Evolutionary conservation across 192 early-diverging fungal species (phyloP).

Genomic region (Entomortierella chlamydospora): DNA sequence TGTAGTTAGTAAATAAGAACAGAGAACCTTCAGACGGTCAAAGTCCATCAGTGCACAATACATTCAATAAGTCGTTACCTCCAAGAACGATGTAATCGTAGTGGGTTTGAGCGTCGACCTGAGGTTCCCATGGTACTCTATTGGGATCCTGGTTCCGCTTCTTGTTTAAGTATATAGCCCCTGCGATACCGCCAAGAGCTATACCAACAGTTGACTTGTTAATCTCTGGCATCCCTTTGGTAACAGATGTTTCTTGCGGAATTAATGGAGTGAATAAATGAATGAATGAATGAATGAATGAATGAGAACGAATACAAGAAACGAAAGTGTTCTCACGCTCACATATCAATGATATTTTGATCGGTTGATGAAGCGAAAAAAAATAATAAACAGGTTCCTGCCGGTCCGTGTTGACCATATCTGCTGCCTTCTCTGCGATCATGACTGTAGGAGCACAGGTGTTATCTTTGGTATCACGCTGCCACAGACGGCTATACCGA

Average conservation of each 20-base stretch:
- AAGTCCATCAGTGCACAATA: neutral
- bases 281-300: too few relatives aligned
- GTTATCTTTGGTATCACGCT: slow-evolving; percentile 49
- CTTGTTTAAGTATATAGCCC: slow-evolving; percentile 16
- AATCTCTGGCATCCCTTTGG: slow-evolving; percentile 12
- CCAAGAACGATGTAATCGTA: slow-evolving; percentile 48
- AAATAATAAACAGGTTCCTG: too few relatives aligned
- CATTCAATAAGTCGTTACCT: slow-evolving; percentile 20
- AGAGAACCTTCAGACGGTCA: too few relatives aligned
- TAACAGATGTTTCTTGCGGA: too few relatives aligned
- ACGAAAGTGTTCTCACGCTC: too few relatives aligned
- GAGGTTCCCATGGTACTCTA: slow-evolving; percentile 31
- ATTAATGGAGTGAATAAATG: too few relatives aligned
- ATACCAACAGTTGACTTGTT: slow-evolving; percentile 19
- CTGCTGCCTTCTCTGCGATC: slow-evolving; percentile 46
- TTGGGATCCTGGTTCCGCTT: slow-evolving; percentile 33
- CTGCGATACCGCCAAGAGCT: slow-evolving; percentile 10
- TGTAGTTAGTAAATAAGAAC: neutral
- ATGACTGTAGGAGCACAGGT: slow-evolving; percentile 42
- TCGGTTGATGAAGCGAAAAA: too few relatives aligned
- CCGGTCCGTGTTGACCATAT: slow-evolving; percentile 51
- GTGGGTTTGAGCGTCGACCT: slow-evolving; percentile 7
- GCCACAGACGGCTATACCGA: too few relatives aligned
- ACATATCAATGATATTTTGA: too few relatives aligned
- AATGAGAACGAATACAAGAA: too few relatives aligned